Evolutionary conservation across 768 basidiomycete genomes (phyloP).

Genomic region (Psilocybe tampanensis): DNA sequence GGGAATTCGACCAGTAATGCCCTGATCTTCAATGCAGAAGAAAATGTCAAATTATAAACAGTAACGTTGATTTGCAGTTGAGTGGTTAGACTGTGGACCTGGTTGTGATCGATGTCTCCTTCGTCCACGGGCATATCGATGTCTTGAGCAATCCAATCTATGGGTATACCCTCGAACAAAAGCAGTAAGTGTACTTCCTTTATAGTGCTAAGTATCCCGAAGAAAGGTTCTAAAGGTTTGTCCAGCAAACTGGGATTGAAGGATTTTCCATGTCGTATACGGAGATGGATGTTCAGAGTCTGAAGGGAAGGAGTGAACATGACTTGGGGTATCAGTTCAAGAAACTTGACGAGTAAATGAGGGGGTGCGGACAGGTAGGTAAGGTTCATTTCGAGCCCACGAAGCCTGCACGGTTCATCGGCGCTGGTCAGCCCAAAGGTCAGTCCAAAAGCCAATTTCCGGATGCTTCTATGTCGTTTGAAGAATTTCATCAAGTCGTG

Average conservation of each 20-base stretch:
- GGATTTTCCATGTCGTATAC: background rate
- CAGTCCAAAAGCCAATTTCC: conserved; percentile 15
- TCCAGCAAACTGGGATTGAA: background rate
- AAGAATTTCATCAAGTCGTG: conserved; percentile 19
- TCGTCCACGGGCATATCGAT: background rate
- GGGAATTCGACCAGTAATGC: conserved; percentile 23
- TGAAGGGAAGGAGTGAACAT: background rate
- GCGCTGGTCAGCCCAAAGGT: conserved; percentile 4
- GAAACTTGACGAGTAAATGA: background rate
- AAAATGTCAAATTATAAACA: conserved; percentile 21
- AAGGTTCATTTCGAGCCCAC: background rate
- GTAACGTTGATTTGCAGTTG: conserved; percentile 22
- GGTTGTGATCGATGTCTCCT: background rate
- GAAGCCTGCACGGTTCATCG: background rate
- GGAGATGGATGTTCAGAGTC: background rate
- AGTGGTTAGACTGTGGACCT: conserved; percentile 12
- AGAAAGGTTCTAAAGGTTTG: background rate
- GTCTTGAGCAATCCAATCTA: conserved; percentile 5
- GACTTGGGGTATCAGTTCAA: background rate
- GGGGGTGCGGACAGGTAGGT: background rate
- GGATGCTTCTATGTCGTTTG: conserved; percentile 16
- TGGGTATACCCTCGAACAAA: background rate
- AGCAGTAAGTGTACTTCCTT: background rate
- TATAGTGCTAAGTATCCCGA: background rate
- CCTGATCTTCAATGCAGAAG: conserved; percentile 18